phyloP scores from a whole-genome alignment of 306 rosid species.

The Begonia peltatifolia region DNA sequence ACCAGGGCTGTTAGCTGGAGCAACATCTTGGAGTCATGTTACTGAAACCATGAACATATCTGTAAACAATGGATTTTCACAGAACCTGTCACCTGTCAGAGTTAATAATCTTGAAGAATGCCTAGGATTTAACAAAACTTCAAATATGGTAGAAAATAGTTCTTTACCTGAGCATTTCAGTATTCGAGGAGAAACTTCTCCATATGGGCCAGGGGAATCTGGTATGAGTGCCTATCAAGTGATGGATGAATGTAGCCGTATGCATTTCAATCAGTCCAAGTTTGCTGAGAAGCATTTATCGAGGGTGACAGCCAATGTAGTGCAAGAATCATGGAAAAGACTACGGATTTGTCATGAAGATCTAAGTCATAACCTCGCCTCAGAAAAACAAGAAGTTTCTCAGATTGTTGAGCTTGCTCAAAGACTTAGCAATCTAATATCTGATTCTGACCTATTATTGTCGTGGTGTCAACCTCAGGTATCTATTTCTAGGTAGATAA shows the following conservation, averaged over 20 bases:
- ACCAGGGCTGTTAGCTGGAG: conserved; percentile 21
- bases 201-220: conserved; percentile 27
- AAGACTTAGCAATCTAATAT: conserved; percentile 47
- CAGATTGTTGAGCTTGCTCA: conserved; percentile 44
- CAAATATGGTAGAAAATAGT: conserved; percentile 18
- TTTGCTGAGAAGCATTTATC: conserved; percentile 22
- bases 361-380: conserved; percentile 31
- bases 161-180: conserved; percentile 24
- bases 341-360: conserved; percentile 32
- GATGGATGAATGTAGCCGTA: conserved; percentile 51
- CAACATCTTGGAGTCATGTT: conserved; percentile 25
- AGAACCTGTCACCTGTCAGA: conserved; percentile 17
- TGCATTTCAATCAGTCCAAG: conserved; percentile 21
- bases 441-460: conserved; percentile 56
- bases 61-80: conserved; percentile 20
- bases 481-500: conserved; percentile 17
- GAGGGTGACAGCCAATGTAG: conserved; percentile 17
- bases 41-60: conserved; percentile 20
- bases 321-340: conserved; percentile 52
- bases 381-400: conserved; percentile 29
- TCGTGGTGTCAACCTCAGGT: conserved; percentile 38
- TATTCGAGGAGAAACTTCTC: conserved; percentile 23
- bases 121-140: conserved; percentile 11
- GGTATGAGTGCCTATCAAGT: conserved; percentile 16
- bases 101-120: conserved; percentile 6